Base-by-base conservation (phyloP, 768 basidiomycete genomes). In the Hericium rajendrae region DNA sequence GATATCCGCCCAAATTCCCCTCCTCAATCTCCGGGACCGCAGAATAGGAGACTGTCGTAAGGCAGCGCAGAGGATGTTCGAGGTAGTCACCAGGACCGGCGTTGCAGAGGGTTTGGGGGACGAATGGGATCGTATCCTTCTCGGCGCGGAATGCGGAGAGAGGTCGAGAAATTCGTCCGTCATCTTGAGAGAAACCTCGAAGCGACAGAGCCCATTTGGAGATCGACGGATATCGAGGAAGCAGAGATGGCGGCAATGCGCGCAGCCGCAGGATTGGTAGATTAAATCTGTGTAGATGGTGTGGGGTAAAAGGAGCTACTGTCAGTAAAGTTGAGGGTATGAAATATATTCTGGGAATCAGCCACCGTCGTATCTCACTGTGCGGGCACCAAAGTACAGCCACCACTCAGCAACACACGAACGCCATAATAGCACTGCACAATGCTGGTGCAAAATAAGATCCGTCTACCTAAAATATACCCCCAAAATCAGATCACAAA, bases 401-500 rank as follows among this genome's bases (percentile, higher is more conserved):
- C 32, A 9, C 32, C 32, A 1, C 8, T 10, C 32, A 32, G 32
- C 32, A 32, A 0, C 8, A 0, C 8, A 32, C 32, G 26, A 26
- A 26, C 2, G 4, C 26, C 26, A 26, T 26, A 32, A 10, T 1
- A 9, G 4, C 32, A 9, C 32, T 32, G 32, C 32, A 26, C 26
- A 32, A 10, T 32, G 5, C 32, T 10, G 9, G 6, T 32, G 32
- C 32, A 10, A 32, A 10, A 26, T 4, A 32, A 32, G 32, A 32
- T 32, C 32, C 26, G 26, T 26, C 26, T 32, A 6, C 6, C 32
- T 6, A 32, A 46, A 3, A 18, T 12, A 43, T 43, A 43, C 41
- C 5, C 43, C 16, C 2, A 18, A 18, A 53, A 6, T 59, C 49
- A 53, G 64, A 71, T 24, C 64, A 61, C 12, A 65, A 62, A 22